Evolutionary conservation across 768 basidiomycete genomes (phyloP).

Genomic region (Trametes coccinea): DNA sequence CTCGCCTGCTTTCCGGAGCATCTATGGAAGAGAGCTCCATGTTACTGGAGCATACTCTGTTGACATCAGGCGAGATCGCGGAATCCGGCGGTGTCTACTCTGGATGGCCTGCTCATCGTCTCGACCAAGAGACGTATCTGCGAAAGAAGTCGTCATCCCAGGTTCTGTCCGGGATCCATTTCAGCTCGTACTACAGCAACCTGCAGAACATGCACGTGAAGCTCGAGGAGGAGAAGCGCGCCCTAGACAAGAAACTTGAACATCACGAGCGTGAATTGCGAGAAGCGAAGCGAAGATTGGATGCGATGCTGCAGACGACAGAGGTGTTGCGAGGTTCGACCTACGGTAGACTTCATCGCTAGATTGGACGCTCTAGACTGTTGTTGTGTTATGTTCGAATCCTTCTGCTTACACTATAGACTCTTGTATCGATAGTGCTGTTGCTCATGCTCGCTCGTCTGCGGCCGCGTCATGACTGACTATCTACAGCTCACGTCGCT

Average conservation of each 20-base stretch:
- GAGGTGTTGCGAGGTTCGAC: slow-evolving; percentile 9
- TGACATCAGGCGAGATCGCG: slow-evolving; percentile 49
- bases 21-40: slow-evolving; percentile 52
- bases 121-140: slow-evolving; percentile 23
- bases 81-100: slow-evolving; percentile 43
- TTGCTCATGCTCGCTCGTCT: not conserved
- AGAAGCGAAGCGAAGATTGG: slow-evolving; percentile 15
- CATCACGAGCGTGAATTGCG: slow-evolving; percentile 13
- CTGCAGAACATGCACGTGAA: slow-evolving; percentile 11
- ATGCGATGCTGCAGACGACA: slow-evolving; percentile 13
- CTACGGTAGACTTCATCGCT: not conserved
- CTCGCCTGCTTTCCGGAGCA: slow-evolving; percentile 49
- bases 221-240: slow-evolving; percentile 15
- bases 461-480: not conserved
- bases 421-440: slow-evolving; percentile 4
- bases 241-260: slow-evolving; percentile 15
- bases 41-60: slow-evolving; percentile 50
- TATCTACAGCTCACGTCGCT: too few relatives aligned
- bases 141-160: slow-evolving; percentile 10
- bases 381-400: not conserved
- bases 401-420: too few relatives aligned
- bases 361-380: not conserved
- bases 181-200: slow-evolving; percentile 16
- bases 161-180: slow-evolving; percentile 7
- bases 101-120: slow-evolving; percentile 46